Evolutionary conservation across 768 basidiomycete species (phyloP), one percentile per base, ranked within the genome.

Genomic region (Astraeus odoratus): DNA sequence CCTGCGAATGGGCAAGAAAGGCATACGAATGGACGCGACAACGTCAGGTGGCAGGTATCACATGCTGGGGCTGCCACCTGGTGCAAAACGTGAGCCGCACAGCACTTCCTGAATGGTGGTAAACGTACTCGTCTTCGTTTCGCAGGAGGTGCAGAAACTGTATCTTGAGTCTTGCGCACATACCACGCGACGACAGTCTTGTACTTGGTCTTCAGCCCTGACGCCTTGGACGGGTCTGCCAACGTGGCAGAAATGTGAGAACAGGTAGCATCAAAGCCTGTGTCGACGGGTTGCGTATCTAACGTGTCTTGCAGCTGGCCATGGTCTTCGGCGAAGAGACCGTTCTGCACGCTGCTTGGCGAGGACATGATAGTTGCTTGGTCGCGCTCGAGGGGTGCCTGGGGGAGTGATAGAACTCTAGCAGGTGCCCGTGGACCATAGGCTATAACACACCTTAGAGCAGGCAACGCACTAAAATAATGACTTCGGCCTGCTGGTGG

Each of bases 11-110:
- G 55, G 54, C 88, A 91, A n/a, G 80, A 73, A 6, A 90, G 66
- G 52, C 88, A 91, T 3, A 75, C 79, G 55, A 83, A 80, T 0
- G 87, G 84, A 19, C 86, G 70, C 1, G 77, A 67, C 23, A 87
- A 66, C 1, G 77, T 56, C 1, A 70, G 41, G 8, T 66, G 63
- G 56, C 88, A 91, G 10, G 68, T 72, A 8, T 73, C 76, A 57
- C 88, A 90, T 3, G 72, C 64, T 9, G 88, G 87, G 15, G 72
- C 67, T 4, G 82, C 61, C 26, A 76, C 58, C 80, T 83, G 9
- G 13, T 13, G 7, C 18, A 20, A 18, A 9, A 3, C 29, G 39
- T 12, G 44, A 43, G 25, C 49, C 16, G 5, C 33, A 22, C 15
- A 25, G 33, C 15, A 13, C 12, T 13, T 29, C 8, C 3, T 18